Base-by-base conservation (phyloP, 495 filamentous ascomycete genomes). In the Aspergillus ellipticus region DNA sequence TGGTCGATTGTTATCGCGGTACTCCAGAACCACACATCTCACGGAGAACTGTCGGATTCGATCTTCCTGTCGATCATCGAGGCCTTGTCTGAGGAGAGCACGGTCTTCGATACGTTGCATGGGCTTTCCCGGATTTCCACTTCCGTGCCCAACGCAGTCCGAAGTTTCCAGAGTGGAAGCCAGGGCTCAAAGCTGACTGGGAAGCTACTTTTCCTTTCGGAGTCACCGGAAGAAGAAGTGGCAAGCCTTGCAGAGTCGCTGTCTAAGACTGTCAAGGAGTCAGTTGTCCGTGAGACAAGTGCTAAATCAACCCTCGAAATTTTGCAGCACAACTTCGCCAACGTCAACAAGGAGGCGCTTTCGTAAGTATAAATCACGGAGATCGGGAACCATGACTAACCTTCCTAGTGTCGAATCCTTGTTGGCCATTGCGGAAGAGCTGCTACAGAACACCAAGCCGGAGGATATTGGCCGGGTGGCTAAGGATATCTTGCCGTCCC, bases 161-260 rank as follows among this genome's bases (percentile, higher is more conserved):
- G 61, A 11, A 63, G 61, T 6, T 80, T 82, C 41, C 72, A 76
- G 28, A 64, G 62, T 29, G 76, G 78, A 2, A 42, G 65, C 9
- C 51, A 79, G 56, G 84, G 83, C 15, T 77, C 79, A 4, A 74
- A 75, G 41, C 55, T 89, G 45, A 68, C 84, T 15, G 79, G 75
- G 22, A 79, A 75, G 42, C 61, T 89, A 8, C 65, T 89, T 0
- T 78, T 76, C 47, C 68, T 88, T 7, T 69, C 79, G 17, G 83
- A 88, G 49, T 82, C 79, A 9, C 51, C 76, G 6, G 72, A 78
- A 24, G 82, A 85, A 17, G 74, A 75, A n/a, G 60, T 86, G 15
- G 70, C 82, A 9, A 64, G 73, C 26, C 60, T 76, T 37, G 82
- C 85, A 9, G 71, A 76, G 33, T 68, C 61, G 5, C 53, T 86